A percentile compares a stretch with the other conserved stretches of the same genome.
phyloP scores from a whole-genome alignment of 2,329 filamentous ascomycete genomes.

The Xylaria sp. region DNA sequence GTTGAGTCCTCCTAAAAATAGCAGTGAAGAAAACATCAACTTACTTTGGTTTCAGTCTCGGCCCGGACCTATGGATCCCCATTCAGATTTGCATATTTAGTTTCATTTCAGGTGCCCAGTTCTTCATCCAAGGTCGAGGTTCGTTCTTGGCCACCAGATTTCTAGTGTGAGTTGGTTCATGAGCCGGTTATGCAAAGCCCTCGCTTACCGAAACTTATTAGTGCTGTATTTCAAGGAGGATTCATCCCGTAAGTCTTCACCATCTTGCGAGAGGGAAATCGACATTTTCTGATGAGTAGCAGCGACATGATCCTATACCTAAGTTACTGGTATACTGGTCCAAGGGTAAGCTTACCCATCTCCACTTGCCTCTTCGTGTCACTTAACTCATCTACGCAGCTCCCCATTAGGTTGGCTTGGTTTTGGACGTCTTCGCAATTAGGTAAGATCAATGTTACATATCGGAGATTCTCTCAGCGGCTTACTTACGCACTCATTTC shows the following conservation, averaged over 20 bases:
- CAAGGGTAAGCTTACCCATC: constrained; percentile 48
- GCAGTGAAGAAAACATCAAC: not conserved
- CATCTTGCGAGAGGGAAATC: constrained; percentile 8
- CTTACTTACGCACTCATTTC: constrained; percentile 24
- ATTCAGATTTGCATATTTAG: constrained; percentile 46
- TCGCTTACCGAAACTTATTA: constrained; percentile 33
- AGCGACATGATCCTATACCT: constrained; percentile 66
- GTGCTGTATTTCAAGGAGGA: constrained; percentile 56
- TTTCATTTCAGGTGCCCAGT: constrained; percentile 42
- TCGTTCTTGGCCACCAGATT: constrained; percentile 50
- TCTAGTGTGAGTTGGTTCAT: constrained; percentile 43
- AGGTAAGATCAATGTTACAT: constrained; percentile 34
- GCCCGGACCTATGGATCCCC: constrained; percentile 45
- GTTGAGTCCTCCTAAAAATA: constrained; percentile 11
- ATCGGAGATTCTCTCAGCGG: not conserved
- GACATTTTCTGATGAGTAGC: constrained; percentile 18
- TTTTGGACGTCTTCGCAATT: constrained; percentile 67
- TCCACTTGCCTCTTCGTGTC: constrained; percentile 3
- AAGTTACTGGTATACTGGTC: constrained; percentile 76
- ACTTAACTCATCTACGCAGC: constrained; percentile 50
- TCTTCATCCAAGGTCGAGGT: constrained; percentile 44
- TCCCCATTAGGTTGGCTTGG: constrained; percentile 71
- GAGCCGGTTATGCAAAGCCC: not conserved
- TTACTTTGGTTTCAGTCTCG: constrained; percentile 40
- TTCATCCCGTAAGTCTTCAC: constrained; percentile 67